Percentiles rank a stretch among this genome's conserved stretches.
Conservation (phyloP, 2,329 filamentous ascomycete genomes). For the Cytospora mali region DNA sequence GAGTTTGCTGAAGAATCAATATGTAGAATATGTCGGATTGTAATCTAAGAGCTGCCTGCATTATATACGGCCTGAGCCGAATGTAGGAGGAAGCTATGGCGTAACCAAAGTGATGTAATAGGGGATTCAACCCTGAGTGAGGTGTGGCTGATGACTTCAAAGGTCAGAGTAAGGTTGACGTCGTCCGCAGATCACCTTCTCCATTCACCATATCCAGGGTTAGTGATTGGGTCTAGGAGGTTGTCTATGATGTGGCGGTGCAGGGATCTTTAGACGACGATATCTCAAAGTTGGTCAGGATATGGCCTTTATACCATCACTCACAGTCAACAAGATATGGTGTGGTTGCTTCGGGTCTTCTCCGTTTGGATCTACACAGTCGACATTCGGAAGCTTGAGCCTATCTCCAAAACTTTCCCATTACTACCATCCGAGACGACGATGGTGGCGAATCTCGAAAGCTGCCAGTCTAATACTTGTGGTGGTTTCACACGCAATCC, state of each 20-base stretch:
- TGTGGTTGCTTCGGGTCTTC: background rate
- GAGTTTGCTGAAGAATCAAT: too few species aligned
- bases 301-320: too few species aligned
- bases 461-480: too few species aligned
- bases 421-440: too few species aligned
- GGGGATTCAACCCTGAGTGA: background rate
- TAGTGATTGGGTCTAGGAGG: background rate
- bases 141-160: constrained; percentile 26
- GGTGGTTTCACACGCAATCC: too few species aligned
- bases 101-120: constrained; percentile 7
- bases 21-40: background rate
- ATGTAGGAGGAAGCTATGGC: background rate
- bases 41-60: background rate
- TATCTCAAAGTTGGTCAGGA: background rate
- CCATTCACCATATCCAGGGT: background rate
- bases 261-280: constrained; percentile 18
- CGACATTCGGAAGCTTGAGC: background rate
- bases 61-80: background rate
- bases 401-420: too few species aligned
- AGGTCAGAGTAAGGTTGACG: constrained; percentile 18
- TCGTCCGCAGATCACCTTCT: constrained; percentile 24
- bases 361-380: background rate
- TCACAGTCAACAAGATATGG: background rate
- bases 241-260: constrained; percentile 27
- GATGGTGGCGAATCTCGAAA: too few species aligned